Evolutionary conservation across 768 basidiomycete species (phyloP), one percentile per base, ranked within the genome.

Genomic region (Calvatia gigantea): DNA sequence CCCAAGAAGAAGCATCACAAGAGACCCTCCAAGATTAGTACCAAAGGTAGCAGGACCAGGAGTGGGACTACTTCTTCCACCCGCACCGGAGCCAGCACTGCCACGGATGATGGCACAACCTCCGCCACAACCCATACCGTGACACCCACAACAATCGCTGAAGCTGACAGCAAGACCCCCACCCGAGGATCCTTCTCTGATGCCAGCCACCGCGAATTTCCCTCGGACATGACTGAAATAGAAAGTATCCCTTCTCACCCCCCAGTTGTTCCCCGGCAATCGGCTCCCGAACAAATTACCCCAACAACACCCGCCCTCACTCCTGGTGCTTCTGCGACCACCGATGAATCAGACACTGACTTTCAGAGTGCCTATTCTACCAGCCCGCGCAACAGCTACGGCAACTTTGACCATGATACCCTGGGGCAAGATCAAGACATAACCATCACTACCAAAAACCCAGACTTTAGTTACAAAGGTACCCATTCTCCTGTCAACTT

Each of bases 361-460:
- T 93, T 92, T 68, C 89, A 91, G 70, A 92, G 90, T 60, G 91
- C 91, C 31, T 91, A 88, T 68, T 91, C 89, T 4, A 71, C 81
- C 2, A 89, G 87, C 63, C 87, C 89, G 11, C 81, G 87, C 1
- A 80, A 73, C 42, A 89, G 86, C 64, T 84, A 82, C 60, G 80
- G 76, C 38, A 81, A 80, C 63, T 75, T 78, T 32, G 74, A 77
- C 14, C 62, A 62, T 45, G 33, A 54, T 3, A 12, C 43, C 32
- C 31, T 56, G 9, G 45, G 41, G 17, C 41, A 53, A 12, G 42
- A 54, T 11, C 54, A 56, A 35, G 54, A 41, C 35, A 21, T 32
- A n/a, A 49, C 29, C 29, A 32, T 43, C 5, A 46, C 46, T 32
- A 19, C 29, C 8, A 48, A 56, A 39, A 17, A 11, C 8, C 37